A percentile compares a stretch with the other conserved stretches of the same genome.
Evolutionary conservation across 495 filamentous ascomycete genomes (phyloP).

Genomic region (Beverwykella pulmonaria): DNA sequence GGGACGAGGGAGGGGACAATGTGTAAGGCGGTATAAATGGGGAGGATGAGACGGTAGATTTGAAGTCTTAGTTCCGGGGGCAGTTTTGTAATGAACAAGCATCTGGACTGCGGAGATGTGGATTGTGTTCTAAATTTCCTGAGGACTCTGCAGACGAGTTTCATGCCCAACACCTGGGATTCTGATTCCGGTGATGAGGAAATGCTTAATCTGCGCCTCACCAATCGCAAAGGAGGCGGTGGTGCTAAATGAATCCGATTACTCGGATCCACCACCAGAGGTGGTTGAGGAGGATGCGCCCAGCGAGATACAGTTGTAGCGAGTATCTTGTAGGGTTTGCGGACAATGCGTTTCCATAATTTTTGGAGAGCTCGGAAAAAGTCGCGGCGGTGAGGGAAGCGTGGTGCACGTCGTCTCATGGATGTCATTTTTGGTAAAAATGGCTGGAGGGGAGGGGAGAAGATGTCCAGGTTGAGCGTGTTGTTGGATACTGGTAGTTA

Average conservation of each 20-base stretch:
- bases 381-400: no score
- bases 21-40: neutral
- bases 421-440: no score
- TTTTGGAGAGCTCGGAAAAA: neutral
- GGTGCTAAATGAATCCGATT: neutral
- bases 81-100: constrained; percentile 13
- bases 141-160: neutral
- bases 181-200: neutral
- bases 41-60: constrained; percentile 6
- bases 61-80: constrained; percentile 12
- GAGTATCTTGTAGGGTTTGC: neutral
- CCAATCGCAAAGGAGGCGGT: neutral
- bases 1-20: constrained; percentile 17
- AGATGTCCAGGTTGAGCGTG: no score
- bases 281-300: neutral
- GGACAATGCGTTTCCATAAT: neutral
- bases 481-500: no score
- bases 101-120: neutral
- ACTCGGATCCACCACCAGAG: neutral
- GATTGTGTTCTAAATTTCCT: neutral
- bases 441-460: no score
- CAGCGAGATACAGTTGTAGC: neutral
- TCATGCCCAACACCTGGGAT: neutral
- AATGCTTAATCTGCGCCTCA: neutral
- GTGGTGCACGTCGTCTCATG: no score